Evolutionary conservation across 2,329 filamentous ascomycete genomes (phyloP), one percentile per base, ranked within the genome.

Genomic region (Fusarium sp.): DNA sequence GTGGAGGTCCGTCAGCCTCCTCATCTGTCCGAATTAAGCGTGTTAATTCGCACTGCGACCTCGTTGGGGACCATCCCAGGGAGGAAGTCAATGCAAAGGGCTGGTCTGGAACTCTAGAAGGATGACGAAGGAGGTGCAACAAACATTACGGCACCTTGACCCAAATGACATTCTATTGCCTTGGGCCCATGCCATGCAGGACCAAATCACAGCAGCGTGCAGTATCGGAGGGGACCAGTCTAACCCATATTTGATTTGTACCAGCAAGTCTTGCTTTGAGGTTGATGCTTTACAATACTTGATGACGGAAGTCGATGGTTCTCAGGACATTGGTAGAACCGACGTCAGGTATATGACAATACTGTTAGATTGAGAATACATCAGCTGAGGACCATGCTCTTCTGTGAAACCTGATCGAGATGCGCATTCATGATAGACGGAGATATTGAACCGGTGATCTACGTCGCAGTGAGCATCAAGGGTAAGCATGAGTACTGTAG

Each of bases 341-440:
- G 66, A 65, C 52, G 59, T 59, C 52, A 65, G 63, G 62, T 65
- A 65, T 58, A 71, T 68, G 45, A 29, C 34, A 38, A n/a, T 38
- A n/a, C 34, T 38, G 34, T 38, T 38, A n/a, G 18, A 38, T 38
- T 38, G 10, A 10, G 5, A 20, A 4, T 10, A 43, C 25, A 69
- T 45, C 50, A 59, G 30, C 47, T 63, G 70, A 74, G 60, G 46
- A 63, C 45, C 52, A 68, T 20, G 34, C 64, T 60, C 59, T 51
- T 70, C 56, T 66, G 61, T 66, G 61, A 73, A 55, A 68, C 54
- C 16, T 51, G 50, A 71, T 71, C 54, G 68, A 71, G 63, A 68
- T 71, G 60, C 24, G 11, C 14, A 45, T 59, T 68, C 51, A 61
- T 68, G 51, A 49, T 55, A 43, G 22, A 29, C 65, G 50, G 54